Evolutionary conservation across 306 rosid genomes (phyloP).

Genomic region (Vigna radiata): DNA sequence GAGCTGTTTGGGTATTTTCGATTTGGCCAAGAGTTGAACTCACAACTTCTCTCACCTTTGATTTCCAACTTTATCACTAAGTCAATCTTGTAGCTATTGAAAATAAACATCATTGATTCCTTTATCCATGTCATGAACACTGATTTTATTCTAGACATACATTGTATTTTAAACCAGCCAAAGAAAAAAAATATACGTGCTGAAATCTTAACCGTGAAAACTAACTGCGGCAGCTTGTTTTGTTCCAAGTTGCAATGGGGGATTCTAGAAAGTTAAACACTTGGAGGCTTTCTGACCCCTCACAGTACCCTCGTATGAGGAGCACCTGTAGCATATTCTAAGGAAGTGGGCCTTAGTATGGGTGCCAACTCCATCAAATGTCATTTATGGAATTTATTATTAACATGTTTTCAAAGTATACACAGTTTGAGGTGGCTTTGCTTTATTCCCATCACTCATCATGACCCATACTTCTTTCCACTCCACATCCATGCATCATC

Average conservation of each 20-base stretch:
- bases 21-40: no score
- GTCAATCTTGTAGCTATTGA: no score
- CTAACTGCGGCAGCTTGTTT: neutral
- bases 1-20: no score
- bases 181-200: neutral
- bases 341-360: constrained; percentile 47
- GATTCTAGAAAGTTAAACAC: constrained; percentile 34
- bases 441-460: constrained; percentile 20
- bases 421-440: constrained; percentile 29
- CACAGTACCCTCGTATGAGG: neutral
- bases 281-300: constrained; percentile 15
- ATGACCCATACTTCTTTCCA: constrained; percentile 21
- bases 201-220: neutral
- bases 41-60: no score
- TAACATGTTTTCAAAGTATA: constrained; percentile 27
- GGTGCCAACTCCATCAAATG: constrained; percentile 35
- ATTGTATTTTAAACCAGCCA: no score
- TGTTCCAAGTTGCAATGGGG: neutral
- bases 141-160: no score
- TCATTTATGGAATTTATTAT: constrained; percentile 44
- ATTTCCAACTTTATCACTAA: no score
- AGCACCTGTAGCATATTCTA: constrained; percentile 35
- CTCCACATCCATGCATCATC: constrained; percentile 36
- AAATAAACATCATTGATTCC: no score
- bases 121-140: no score